phyloP scores from a whole-genome alignment of 257 asterid species.

The Solanum bulbocastanum region DNA sequence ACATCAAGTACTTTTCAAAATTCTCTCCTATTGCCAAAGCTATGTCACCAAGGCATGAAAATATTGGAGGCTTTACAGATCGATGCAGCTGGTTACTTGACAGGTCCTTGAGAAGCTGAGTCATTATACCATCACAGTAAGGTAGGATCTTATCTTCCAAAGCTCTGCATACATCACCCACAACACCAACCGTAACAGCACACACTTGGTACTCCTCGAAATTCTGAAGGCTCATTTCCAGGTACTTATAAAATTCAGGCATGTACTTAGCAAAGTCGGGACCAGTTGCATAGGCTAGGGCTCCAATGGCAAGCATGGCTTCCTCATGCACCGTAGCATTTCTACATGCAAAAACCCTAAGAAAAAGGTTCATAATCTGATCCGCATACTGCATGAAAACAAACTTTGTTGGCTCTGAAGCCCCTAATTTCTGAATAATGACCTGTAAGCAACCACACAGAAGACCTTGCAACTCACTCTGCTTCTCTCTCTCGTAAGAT shows the following conservation, averaged over 20 bases:
- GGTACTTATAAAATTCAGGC: constrained; percentile 74
- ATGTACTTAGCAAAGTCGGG: constrained; percentile 60
- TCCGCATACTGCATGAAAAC: constrained; percentile 69
- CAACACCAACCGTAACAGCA: constrained; percentile 85
- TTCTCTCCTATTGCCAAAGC: constrained; percentile 78
- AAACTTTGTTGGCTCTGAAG: constrained; percentile 48
- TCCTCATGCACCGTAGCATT: constrained; percentile 89
- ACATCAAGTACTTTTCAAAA: constrained; percentile 73
- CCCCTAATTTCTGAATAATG: constrained; percentile 65
- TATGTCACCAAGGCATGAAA: constrained; percentile 85
- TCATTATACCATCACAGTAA: constrained; percentile 82
- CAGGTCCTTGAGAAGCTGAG: constrained; percentile 65
- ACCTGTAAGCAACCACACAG: constrained; percentile 84
- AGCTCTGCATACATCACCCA: constrained; percentile 85
- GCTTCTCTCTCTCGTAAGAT: constrained; percentile 72
- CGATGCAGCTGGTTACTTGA: constrained; percentile 77
- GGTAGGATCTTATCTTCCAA: constrained; percentile 68
- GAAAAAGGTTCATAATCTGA: constrained; percentile 69
- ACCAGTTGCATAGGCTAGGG: constrained; percentile 71
- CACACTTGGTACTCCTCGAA: constrained; percentile 90
- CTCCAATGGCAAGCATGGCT: constrained; percentile 92
- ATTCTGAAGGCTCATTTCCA: constrained; percentile 91
- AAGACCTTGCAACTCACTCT: constrained; percentile 67
- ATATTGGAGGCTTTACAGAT: constrained; percentile 82
- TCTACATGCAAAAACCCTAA: constrained; percentile 69